Percentiles rank a stretch among this genome's conserved stretches.
phyloP scores from a whole-genome alignment of 139 green algal genomes.

The Micromonas pusilla region DNA sequence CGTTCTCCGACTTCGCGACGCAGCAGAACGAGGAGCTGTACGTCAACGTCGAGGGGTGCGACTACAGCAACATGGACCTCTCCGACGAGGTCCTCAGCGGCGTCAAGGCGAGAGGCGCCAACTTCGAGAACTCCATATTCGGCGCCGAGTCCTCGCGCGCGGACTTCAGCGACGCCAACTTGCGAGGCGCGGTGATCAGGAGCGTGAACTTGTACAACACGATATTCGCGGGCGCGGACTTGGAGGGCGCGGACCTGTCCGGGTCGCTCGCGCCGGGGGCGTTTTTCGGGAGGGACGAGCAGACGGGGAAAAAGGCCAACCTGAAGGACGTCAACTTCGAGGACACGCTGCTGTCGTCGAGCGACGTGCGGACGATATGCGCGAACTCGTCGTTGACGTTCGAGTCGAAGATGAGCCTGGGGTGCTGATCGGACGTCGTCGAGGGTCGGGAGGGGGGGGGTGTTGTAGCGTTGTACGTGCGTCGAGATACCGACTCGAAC shows the following conservation, averaged over 20 bases:
- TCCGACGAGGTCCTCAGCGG: constrained; percentile 15
- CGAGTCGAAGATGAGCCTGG: background rate
- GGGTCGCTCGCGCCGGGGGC: background rate
- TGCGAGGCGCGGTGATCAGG: background rate
- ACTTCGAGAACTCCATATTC: constrained; percentile 13
- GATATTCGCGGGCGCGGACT: constrained; percentile 16
- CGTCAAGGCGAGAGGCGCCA: background rate
- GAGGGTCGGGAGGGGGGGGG: background rate
- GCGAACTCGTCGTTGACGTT: constrained; percentile 7
- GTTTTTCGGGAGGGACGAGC: constrained; percentile 5
- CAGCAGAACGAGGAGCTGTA: constrained; percentile 16
- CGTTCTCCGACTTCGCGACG: constrained; percentile 22
- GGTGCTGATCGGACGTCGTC: background rate
- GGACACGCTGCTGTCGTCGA: constrained; percentile 11
- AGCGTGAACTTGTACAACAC: constrained; percentile 18
- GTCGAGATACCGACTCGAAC: no score
- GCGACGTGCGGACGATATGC: constrained; percentile 18
- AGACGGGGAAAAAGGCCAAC: constrained; percentile 8
- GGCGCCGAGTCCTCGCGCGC: background rate
- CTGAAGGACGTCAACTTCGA: constrained; percentile 23
- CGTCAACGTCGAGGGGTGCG: constrained; percentile 28
- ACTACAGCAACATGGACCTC: constrained; percentile 23
- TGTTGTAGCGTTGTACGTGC: background rate
- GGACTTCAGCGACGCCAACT: constrained; percentile 20
- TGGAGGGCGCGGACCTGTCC: background rate